A percentile compares a stretch with the other conserved stretches of the same genome.
Evolutionary conservation across 108 stramenopile genomes (phyloP).

Genomic region (Cyclotella sp.): DNA sequence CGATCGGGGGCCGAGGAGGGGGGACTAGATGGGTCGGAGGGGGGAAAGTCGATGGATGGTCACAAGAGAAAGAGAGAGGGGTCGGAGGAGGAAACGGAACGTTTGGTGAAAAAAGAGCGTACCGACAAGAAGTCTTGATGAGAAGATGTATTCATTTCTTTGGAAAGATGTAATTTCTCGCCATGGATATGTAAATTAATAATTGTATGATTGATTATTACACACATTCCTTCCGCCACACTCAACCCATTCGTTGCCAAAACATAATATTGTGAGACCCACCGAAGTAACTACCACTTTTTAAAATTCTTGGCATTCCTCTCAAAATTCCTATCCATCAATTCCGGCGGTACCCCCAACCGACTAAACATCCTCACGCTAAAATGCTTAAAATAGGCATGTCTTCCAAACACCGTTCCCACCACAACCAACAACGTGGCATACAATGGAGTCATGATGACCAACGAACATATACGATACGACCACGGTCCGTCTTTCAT

Average conservation of each 20-base stretch:
- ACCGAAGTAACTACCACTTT: too few species aligned
- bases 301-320: slow-evolving; percentile 76
- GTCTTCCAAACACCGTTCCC: slow-evolving; percentile 86
- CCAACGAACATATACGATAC: slow-evolving; percentile 80
- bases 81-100: slow-evolving; percentile 2
- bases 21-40: not conserved
- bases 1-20: not conserved
- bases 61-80: slow-evolving; percentile 24
- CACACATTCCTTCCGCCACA: not conserved
- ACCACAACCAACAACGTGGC: slow-evolving; percentile 72
- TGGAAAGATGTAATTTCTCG: not conserved
- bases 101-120: slow-evolving; percentile 1
- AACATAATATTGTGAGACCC: slow-evolving; percentile 3
- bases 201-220: not conserved
- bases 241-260: not conserved
- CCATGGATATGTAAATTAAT: not conserved
- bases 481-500: slow-evolving; percentile 89
- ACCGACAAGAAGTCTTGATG: not conserved
- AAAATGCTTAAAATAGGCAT: slow-evolving; percentile 88
- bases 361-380: slow-evolving; percentile 88
- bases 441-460: slow-evolving; percentile 91
- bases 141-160: not conserved
- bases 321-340: slow-evolving; percentile 74
- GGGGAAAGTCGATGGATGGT: not conserved
- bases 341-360: slow-evolving; percentile 88